Evolutionary conservation across 2,329 filamentous ascomycete genomes (phyloP).

Genomic region (Fusarium nelsonii): DNA sequence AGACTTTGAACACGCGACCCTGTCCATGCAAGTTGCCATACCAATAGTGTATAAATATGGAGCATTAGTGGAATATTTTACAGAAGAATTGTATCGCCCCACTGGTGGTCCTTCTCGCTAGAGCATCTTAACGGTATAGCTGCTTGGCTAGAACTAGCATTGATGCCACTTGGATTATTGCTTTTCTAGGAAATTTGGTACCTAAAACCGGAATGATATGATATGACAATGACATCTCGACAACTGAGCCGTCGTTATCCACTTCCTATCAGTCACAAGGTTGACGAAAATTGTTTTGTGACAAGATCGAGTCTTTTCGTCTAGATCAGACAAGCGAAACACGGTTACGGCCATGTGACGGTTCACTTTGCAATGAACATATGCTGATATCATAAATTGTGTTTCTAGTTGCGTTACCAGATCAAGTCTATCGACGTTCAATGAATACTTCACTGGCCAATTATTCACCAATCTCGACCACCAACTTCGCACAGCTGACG

Average conservation of each 20-base stretch:
- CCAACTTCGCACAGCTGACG: slow-evolving; percentile 59
- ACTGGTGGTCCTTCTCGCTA: not conserved
- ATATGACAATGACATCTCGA: not conserved
- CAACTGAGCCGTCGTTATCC: not conserved
- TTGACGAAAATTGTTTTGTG: no score
- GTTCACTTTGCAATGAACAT: not conserved
- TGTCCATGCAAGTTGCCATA: not conserved
- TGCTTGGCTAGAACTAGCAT: not conserved
- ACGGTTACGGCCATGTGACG: not conserved
- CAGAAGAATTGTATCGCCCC: not conserved
- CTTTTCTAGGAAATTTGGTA: not conserved
- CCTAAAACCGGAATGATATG: not conserved
- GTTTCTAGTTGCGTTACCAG: no score
- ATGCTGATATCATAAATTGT: not conserved
- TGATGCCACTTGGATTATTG: not conserved
- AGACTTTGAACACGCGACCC: not conserved
- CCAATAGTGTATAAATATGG: not conserved
- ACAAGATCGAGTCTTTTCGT: no score
- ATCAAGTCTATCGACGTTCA: no score
- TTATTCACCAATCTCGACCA: slow-evolving; percentile 55
- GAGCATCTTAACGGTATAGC: not conserved
- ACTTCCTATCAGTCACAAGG: not conserved
- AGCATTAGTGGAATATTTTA: not conserved
- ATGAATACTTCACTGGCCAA: no score
- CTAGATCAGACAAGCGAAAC: no score